Percentiles rank a stretch among this genome's conserved stretches.
Conservation (phyloP, 139 green algal genomes). For the Chlamydomonas schloesseri region DNA sequence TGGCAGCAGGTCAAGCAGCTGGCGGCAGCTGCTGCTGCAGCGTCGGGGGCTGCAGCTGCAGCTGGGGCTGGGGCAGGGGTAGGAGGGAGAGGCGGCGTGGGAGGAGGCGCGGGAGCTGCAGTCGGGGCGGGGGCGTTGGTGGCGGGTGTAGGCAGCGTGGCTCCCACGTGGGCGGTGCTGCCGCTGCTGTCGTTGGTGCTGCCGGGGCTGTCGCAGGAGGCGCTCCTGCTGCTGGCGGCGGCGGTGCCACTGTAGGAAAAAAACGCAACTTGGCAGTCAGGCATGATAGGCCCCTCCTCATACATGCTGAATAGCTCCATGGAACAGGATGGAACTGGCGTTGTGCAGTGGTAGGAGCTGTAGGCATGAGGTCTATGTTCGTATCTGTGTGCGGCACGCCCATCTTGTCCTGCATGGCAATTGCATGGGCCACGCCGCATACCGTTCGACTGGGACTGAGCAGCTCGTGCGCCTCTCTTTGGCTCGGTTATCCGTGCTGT, state of each 20-base stretch:
- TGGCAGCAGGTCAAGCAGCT: conserved; percentile 12
- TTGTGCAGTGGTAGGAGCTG: too few relatives aligned
- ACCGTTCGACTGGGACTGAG: too few relatives aligned
- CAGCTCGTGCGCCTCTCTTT: too few relatives aligned
- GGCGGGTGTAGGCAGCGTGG: not conserved
- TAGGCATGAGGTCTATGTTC: too few relatives aligned
- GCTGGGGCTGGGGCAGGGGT: conserved; percentile 8
- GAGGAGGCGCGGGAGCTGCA: not conserved
- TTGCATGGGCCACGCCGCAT: too few relatives aligned
- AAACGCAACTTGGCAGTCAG: too few relatives aligned
- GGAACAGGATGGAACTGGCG: too few relatives aligned
- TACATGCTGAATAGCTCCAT: too few relatives aligned
- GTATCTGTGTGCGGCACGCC: too few relatives aligned
- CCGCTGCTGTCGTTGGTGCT: conserved; percentile 40
- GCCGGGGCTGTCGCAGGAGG: conserved; percentile 18
- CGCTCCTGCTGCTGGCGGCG: conserved; percentile 36
- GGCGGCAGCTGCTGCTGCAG: not conserved
- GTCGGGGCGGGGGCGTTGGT: not conserved
- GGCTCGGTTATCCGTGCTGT: too few relatives aligned
- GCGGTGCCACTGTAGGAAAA: not conserved
- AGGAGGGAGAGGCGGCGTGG: not conserved
- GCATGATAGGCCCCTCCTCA: too few relatives aligned
- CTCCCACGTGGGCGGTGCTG: conserved; percentile 12
- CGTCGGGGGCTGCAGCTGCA: conserved; percentile 17
- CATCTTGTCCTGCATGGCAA: too few relatives aligned